phyloP scores from a whole-genome alignment of 306 rosid species.

The Urtica urens region DNA sequence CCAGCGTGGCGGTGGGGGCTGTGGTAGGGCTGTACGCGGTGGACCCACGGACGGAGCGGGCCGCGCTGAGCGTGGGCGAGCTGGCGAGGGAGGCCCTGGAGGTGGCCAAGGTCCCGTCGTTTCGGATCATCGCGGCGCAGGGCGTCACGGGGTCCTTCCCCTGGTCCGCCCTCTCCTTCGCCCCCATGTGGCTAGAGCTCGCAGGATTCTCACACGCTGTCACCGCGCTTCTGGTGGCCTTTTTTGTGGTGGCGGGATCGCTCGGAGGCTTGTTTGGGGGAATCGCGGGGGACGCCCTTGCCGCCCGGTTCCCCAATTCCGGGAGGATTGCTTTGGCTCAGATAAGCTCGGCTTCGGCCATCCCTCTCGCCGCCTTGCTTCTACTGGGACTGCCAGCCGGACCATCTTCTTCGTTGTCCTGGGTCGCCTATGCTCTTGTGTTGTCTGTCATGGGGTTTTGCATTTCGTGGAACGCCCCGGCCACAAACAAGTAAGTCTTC shows the following conservation, averaged over 20 bases:
- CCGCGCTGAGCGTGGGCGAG: slow-evolving; percentile 40
- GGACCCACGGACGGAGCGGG: slow-evolving; percentile 57
- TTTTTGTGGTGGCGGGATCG: slow-evolving; percentile 63
- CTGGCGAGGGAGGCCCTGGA: slow-evolving; percentile 54
- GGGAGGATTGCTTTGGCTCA: slow-evolving; percentile 88
- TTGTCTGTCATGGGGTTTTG: slow-evolving; percentile 52
- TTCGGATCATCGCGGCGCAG: slow-evolving; percentile 85
- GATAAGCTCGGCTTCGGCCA: slow-evolving; percentile 81
- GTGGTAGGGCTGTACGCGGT: slow-evolving; percentile 56
- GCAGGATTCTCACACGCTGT: slow-evolving; percentile 64
- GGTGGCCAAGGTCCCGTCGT: slow-evolving; percentile 62
- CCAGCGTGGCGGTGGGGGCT: slow-evolving; percentile 61
- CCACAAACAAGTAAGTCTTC: slow-evolving; percentile 68
- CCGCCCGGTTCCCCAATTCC: slow-evolving; percentile 52
- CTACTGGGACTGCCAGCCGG: slow-evolving; percentile 49
- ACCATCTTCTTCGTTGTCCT: slow-evolving; percentile 49
- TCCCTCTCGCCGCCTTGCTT: slow-evolving; percentile 74
- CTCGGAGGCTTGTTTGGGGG: slow-evolving; percentile 91
- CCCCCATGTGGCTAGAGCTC: slow-evolving; percentile 96
- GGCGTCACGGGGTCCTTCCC: slow-evolving; percentile 94
- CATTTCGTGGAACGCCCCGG: slow-evolving; percentile 92
- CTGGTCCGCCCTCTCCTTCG: slow-evolving; percentile 83
- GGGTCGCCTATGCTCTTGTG: slow-evolving; percentile 43
- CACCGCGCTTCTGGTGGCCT: slow-evolving; percentile 68
- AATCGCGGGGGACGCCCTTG: slow-evolving; percentile 71